phyloP scores from a whole-genome alignment of 768 basidiomycete species.

The Kwoniella sp. region DNA sequence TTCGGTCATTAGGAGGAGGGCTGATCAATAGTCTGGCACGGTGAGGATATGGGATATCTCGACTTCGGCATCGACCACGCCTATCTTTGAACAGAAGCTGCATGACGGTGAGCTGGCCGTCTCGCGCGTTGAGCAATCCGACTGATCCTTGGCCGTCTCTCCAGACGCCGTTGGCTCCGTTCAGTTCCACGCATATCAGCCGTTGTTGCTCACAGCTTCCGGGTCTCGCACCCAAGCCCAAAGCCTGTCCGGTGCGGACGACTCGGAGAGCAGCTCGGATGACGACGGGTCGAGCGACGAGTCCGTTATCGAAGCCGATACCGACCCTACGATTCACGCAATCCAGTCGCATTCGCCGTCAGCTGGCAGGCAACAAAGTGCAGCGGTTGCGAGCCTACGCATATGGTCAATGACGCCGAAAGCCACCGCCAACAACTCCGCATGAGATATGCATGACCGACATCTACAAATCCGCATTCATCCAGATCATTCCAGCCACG shows the following conservation, averaged over 20 bases:
- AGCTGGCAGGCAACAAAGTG: not conserved
- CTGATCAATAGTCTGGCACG: conserved; percentile 56
- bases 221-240: conserved; percentile 59
- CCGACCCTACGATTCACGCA: not conserved
- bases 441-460: not conserved
- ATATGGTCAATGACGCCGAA: conserved; percentile 7
- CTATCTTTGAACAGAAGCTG: conserved; percentile 53
- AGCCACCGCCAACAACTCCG: conserved; percentile 3
- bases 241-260: not conserved
- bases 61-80: not conserved
- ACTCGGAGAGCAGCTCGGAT: not conserved
- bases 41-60: conserved; percentile 61
- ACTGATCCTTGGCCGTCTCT: not conserved
- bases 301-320: not conserved
- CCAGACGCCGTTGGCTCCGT: conserved; percentile 71
- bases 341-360: no score
- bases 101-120: conserved; percentile 61
- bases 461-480: not conserved
- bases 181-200: conserved; percentile 64
- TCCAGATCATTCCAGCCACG: not conserved
- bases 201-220: conserved; percentile 62
- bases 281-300: not conserved
- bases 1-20: not conserved
- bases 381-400: not conserved
- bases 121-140: no score